Evolutionary conservation across 2,329 filamentous ascomycete genomes (phyloP).

Genomic region (Phialophora tarda): DNA sequence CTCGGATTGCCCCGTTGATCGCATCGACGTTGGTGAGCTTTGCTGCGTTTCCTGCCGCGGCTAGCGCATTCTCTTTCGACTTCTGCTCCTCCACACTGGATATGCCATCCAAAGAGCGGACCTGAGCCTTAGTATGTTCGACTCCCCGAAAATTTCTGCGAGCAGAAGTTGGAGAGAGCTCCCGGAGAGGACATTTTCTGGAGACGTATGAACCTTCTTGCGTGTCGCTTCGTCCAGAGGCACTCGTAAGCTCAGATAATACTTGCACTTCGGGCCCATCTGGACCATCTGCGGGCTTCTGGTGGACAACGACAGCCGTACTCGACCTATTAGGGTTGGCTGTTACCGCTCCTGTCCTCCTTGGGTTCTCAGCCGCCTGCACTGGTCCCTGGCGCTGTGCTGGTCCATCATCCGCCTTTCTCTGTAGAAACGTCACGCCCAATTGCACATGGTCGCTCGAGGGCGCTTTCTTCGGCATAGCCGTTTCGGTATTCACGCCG

Average conservation of each 20-base stretch:
- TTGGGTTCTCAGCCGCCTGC: slow-evolving; percentile 1
- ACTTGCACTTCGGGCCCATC: slow-evolving; percentile 5
- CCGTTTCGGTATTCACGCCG: background rate
- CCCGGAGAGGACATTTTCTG: slow-evolving; percentile 41
- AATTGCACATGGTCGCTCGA: slow-evolving; percentile 23
- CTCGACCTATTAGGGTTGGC: slow-evolving; percentile 1
- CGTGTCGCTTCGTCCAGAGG: slow-evolving; percentile 15
- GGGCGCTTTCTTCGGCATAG: background rate
- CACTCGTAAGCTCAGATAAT: background rate
- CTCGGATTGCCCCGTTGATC: slow-evolving; percentile 49
- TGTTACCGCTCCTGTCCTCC: background rate
- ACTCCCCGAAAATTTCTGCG: slow-evolving; percentile 19
- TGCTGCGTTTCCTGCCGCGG: background rate
- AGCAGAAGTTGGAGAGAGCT: slow-evolving; percentile 43
- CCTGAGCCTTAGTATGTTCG: slow-evolving; percentile 22
- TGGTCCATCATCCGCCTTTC: slow-evolving; percentile 10
- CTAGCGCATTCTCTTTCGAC: slow-evolving; percentile 14
- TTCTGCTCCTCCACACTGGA: slow-evolving; percentile 22
- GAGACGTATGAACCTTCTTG: slow-evolving; percentile 9
- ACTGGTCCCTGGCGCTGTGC: background rate
- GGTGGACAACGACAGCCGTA: background rate
- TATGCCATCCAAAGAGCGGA: slow-evolving; percentile 28
- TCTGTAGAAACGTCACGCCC: slow-evolving; percentile 24
- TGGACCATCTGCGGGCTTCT: background rate
- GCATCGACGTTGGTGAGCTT: slow-evolving; percentile 30